Evolutionary conservation across 1,139 yeast species (phyloP).

Genomic region (Wickerhamiella pararugosa): DNA sequence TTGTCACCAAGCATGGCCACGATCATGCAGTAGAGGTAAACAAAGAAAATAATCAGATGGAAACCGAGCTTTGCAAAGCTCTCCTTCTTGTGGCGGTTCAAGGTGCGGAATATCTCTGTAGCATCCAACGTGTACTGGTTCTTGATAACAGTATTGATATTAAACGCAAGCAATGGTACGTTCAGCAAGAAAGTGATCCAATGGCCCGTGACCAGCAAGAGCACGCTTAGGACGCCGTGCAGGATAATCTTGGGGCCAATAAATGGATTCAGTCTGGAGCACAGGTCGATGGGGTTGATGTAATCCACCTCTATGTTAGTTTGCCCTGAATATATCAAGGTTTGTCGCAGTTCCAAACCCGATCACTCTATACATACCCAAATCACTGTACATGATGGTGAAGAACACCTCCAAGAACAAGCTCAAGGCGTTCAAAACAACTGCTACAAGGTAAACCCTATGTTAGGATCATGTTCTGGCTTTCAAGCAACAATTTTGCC

Average conservation of each 20-base stretch:
- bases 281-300: constrained; percentile 91
- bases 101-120: constrained; percentile 91
- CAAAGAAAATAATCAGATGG: constrained; percentile 86
- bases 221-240: constrained; percentile 56
- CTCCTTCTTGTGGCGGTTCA: constrained; percentile 86
- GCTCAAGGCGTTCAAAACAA: constrained; percentile 69
- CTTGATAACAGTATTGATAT: constrained; percentile 37
- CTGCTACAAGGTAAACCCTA: constrained; percentile 72
- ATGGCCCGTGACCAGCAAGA: constrained; percentile 76
- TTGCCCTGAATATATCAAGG: not conserved
- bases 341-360: not conserved
- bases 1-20: constrained; percentile 62
- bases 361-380: constrained; percentile 36
- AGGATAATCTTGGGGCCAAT: constrained; percentile 82
- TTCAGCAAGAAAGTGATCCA: constrained; percentile 85
- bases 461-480: constrained; percentile 1
- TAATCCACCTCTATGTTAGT: constrained; percentile 35
- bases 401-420: constrained; percentile 83
- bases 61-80: constrained; percentile 80
- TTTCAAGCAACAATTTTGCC: not conserved
- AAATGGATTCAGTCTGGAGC: constrained; percentile 74
- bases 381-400: constrained; percentile 84
- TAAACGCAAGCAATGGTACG: constrained; percentile 60
- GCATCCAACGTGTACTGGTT: constrained; percentile 89
- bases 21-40: constrained; percentile 91